Conservation (phyloP, 139 green algal genomes). For the Pseudopediastrum boryanum region DNA sequence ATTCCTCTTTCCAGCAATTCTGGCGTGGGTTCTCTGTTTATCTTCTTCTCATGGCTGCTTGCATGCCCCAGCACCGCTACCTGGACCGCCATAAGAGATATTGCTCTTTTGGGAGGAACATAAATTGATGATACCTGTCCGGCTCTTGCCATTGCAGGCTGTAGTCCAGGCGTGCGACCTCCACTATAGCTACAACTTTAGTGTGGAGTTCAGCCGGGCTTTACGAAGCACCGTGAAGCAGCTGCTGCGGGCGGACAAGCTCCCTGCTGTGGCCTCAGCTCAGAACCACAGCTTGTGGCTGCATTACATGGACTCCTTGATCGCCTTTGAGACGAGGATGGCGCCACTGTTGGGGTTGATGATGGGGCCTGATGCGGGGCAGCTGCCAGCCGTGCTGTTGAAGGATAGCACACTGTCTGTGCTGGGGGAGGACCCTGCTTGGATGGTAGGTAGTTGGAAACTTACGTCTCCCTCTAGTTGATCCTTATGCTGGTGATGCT, state of each 20-base stretch:
- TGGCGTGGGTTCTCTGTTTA: no score
- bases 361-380: conserved; percentile 2
- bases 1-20: no score
- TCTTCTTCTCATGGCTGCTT: no score
- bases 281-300: conserved; percentile 18
- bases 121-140: no score
- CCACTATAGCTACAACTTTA: conserved; percentile 15
- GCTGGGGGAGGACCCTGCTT: conserved; percentile 21
- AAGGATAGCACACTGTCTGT: conserved; percentile 23
- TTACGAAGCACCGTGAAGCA: conserved; percentile 25
- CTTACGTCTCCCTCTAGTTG: no score
- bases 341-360: conserved; percentile 3
- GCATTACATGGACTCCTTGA: conserved; percentile 23
- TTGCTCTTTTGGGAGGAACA: no score
- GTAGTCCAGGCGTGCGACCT: conserved; percentile 22
- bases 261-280: conserved; percentile 24
- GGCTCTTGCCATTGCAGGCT: no score
- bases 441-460: no score
- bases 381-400: conserved; percentile 26
- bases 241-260: conserved; percentile 13
- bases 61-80: no score
- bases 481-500: no score
- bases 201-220: conserved; percentile 30
- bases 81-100: no score
- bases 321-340: conserved; percentile 21